These are phyloP conservation scores for Irpex lacteus DNA, from an alignment of 1,284 basidiomycete species.

Conservation along the genomic window DNA sequence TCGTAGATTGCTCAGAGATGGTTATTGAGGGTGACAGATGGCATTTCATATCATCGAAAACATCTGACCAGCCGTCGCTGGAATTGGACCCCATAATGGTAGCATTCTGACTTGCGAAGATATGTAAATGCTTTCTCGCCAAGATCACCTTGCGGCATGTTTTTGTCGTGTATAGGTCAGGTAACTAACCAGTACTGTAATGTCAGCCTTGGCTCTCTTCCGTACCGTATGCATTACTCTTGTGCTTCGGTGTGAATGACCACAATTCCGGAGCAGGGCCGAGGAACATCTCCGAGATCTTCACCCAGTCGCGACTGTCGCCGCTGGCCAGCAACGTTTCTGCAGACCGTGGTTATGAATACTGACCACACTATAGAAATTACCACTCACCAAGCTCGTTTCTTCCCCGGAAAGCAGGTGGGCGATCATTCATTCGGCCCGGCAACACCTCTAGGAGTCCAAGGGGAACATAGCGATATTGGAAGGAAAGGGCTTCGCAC, in stretches of 20 bases:
- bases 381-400: constrained; percentile 72
- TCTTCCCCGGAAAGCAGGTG: constrained; percentile 83
- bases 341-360: constrained; percentile 25
- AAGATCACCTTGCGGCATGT: neutral
- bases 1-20: too few species aligned
- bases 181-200: neutral
- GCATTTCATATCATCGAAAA: too few species aligned
- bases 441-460: constrained; percentile 89
- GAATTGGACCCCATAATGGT: too few species aligned
- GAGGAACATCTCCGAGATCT: constrained; percentile 92
- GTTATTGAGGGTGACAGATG: too few species aligned
- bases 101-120: too few species aligned
- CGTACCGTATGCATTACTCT: constrained; percentile 59
- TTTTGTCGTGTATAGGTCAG: neutral
- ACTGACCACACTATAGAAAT: neutral
- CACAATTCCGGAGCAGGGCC: constrained; percentile 68
- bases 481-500: constrained; percentile 94
- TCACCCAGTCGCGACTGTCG: constrained; percentile 91
- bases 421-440: constrained; percentile 84
- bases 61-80: too few species aligned
- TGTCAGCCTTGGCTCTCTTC: constrained; percentile 49
- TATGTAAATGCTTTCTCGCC: too few species aligned
- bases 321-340: constrained; percentile 85
- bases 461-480: constrained; percentile 92
- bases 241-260: constrained; percentile 74